phyloP scores from a whole-genome alignment of 257 asterid species.

The Solanum pinnatisectum region DNA sequence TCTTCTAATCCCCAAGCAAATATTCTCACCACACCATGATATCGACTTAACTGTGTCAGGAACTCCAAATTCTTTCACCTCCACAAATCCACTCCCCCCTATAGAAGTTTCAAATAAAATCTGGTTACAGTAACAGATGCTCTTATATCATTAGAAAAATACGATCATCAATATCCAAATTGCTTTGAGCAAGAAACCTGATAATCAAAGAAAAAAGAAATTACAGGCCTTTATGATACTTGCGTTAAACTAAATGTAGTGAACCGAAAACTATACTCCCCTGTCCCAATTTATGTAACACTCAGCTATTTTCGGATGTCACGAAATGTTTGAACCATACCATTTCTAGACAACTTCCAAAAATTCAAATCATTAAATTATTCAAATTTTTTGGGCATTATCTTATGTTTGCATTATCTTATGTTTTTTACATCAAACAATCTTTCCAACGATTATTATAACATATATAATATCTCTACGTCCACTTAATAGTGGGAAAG shows the following conservation, averaged over 20 bases:
- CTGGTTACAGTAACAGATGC: background rate
- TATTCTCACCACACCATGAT: constrained; percentile 97
- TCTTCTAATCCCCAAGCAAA: constrained; percentile 78
- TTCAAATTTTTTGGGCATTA: background rate
- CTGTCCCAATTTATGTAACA: background rate
- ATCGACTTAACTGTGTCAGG: constrained; percentile 87
- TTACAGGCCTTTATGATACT: background rate
- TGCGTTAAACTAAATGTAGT: background rate
- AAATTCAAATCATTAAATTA: background rate
- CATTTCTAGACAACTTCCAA: background rate
- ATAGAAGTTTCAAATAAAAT: constrained; percentile 10
- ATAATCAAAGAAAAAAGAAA: background rate
- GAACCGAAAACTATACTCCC: background rate
- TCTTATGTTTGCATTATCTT: background rate
- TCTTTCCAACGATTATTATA: background rate
- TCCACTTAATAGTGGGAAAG: background rate
- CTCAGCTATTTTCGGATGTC: background rate
- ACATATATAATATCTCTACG: background rate
- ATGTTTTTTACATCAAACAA: background rate
- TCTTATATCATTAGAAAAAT: background rate
- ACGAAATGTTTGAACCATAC: background rate
- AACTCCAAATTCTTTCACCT: constrained; percentile 88
- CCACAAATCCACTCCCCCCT: constrained; percentile 96
- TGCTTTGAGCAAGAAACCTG: background rate
- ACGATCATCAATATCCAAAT: background rate